Base-by-base conservation (phyloP, 352 stramenopile genomes). In the Pythium sukuiense region DNA sequence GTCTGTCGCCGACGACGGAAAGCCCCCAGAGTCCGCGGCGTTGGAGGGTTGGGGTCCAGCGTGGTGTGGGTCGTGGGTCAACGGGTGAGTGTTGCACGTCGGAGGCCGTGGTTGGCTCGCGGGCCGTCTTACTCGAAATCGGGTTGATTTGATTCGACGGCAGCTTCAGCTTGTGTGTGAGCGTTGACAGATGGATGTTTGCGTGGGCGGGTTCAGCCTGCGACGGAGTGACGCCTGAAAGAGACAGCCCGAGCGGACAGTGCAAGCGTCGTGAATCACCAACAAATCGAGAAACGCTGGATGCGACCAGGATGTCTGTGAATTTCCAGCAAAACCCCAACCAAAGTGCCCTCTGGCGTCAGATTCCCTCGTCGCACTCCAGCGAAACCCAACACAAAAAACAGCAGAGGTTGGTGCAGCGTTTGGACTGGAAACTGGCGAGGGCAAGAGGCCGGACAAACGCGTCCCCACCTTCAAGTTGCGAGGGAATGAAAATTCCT, bases 401-500 rank as follows among this genome's bases (percentile, higher is more conserved):
- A 27, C 43, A 52, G 45, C 45, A 53, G 55, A 14, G 39, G 24
- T 33, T 63, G 18, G 53, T 27, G 48, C 39, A 61, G 50, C 59
- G 20, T 45, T 33, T 59, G 37, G 61, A 29, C 27, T 27, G n/a
- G 45, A 50, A 8, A 16, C 30, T 39, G 16, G 18, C 3, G 43
- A 20, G 27, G 43, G 3, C n/a, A 29, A 24, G 57, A 52, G 45
- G 16, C 35, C 26, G 55, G 55, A n/a, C 37, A 37, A 6, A 33
- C 18, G 37, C 30, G 27, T 43, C 18, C 55, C 27, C 13, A 50
- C 37, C 55, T 69, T 69, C 62, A 69, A 69, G 43, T 54, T 69
- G 43, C 30, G 18, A 58, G 52, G 49, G 33, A 27, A 48, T 49
- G 30, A 41, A 46, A 26, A 63, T 63, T 63, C 30, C 35, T 49